Evolutionary conservation across 2,329 filamentous ascomycete genomes (phyloP).

Genomic region (Ramichloridium luteum): DNA sequence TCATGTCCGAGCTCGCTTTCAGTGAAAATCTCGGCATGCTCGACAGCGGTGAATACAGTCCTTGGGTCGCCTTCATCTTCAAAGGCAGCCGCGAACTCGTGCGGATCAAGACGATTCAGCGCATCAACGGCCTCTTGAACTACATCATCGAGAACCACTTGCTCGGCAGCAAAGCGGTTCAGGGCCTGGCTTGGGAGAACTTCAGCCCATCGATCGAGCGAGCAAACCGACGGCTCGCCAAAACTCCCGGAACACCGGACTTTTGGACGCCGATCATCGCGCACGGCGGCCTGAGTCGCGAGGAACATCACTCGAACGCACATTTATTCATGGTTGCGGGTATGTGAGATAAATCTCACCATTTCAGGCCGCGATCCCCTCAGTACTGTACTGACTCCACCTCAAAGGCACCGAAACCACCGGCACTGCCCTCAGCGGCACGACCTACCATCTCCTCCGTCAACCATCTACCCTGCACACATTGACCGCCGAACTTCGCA

Average conservation of each 20-base stretch:
- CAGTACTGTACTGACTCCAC: too few species aligned
- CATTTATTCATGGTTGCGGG: slow-evolving; percentile 27
- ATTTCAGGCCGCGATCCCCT: too few species aligned
- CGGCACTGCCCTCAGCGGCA: slow-evolving; percentile 24
- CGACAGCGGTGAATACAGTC: slow-evolving; percentile 18
- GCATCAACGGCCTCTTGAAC: neutral
- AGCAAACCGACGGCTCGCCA: slow-evolving; percentile 17
- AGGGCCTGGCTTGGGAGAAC: neutral
- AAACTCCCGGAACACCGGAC: slow-evolving; percentile 15
- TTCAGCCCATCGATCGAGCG: slow-evolving; percentile 10
- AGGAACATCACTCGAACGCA: slow-evolving; percentile 25
- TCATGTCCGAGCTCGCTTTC: slow-evolving; percentile 23
- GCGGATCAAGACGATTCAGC: neutral
- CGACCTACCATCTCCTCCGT: slow-evolving; percentile 21
- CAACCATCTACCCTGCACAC: slow-evolving; percentile 20
- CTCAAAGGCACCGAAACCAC: slow-evolving; percentile 31
- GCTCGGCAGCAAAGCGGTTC: neutral
- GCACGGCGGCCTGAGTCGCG: slow-evolving; percentile 16
- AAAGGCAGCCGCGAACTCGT: slow-evolving; percentile 7
- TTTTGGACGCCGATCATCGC: slow-evolving; percentile 22
- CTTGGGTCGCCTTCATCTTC: slow-evolving; percentile 21
- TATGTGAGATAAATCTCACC: too few species aligned
- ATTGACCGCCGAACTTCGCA: slow-evolving; percentile 26
- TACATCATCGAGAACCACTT: neutral
- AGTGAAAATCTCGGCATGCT: slow-evolving; percentile 21